Conservation (phyloP, 2,329 filamentous ascomycete species). For the Bimuria novae-zelandiae region DNA sequence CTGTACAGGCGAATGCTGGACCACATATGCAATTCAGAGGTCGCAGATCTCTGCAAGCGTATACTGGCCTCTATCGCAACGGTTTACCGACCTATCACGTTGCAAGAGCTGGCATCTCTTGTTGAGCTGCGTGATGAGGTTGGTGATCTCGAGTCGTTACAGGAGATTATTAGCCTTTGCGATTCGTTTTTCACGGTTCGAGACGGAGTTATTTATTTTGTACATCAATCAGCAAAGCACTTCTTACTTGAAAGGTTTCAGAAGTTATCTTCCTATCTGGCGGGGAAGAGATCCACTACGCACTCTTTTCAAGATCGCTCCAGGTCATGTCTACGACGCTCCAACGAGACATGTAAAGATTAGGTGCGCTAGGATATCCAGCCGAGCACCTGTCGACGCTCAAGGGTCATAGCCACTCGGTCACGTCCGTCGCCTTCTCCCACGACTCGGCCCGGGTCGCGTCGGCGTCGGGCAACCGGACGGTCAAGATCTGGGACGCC, state of each 20-base stretch:
- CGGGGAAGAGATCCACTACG: not conserved
- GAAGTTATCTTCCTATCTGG: not conserved
- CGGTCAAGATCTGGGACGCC: too few relatives aligned
- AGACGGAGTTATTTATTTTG: not conserved
- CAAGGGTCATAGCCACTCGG: too few relatives aligned
- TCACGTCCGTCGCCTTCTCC: too few relatives aligned
- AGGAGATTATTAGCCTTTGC: constrained; percentile 39
- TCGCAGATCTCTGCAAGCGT: not conserved
- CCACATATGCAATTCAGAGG: not conserved
- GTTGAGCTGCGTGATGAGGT: not conserved
- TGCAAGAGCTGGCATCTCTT: not conserved
- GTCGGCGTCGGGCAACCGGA: too few relatives aligned
- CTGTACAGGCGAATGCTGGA: not conserved
- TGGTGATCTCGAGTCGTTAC: constrained; percentile 17
- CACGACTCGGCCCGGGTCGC: too few relatives aligned
- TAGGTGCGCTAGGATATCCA: too few relatives aligned
- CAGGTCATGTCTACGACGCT: too few relatives aligned
- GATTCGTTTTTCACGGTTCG: constrained; percentile 33
- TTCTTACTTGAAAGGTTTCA: not conserved
- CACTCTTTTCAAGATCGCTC: not conserved
- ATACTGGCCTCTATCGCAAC: not conserved
- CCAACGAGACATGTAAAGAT: too few relatives aligned
- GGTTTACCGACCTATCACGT: not conserved
- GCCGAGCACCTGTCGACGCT: too few relatives aligned
- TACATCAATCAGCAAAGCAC: not conserved